phyloP scores from a whole-genome alignment of 495 filamentous ascomycete genomes.

The Cercophora newfieldiana region DNA sequence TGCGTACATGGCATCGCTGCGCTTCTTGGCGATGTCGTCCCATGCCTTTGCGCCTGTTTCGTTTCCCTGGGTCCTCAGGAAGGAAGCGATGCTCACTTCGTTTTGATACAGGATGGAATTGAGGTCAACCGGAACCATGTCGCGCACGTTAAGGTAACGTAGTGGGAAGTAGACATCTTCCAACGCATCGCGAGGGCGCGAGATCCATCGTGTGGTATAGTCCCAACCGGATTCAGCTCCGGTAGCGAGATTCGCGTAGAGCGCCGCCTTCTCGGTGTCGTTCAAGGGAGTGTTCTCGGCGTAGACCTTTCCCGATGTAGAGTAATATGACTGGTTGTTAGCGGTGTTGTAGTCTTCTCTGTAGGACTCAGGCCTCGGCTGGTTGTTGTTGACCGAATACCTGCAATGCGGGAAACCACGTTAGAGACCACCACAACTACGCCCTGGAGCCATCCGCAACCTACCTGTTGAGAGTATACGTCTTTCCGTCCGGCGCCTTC shows the following conservation, averaged over 20 bases:
- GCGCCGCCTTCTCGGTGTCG: constrained; percentile 37
- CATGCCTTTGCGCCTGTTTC: constrained; percentile 33
- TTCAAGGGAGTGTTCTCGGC: constrained; percentile 42
- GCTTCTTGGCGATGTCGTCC: constrained; percentile 33
- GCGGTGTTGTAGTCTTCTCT: constrained; percentile 49
- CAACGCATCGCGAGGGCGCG: constrained; percentile 44
- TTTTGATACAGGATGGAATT: constrained; percentile 54
- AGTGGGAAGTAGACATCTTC: constrained; percentile 52
- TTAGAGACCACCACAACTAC: background rate
- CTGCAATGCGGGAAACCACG: constrained; percentile 20
- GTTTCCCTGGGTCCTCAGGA: constrained; percentile 38
- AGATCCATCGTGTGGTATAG: constrained; percentile 44
- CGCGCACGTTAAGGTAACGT: constrained; percentile 45
- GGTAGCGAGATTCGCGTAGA: constrained; percentile 49
- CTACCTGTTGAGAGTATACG: constrained; percentile 44
- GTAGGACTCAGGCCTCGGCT: constrained; percentile 53
- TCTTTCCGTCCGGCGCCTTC: constrained; percentile 32
- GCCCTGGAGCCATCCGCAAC: constrained; percentile 5
- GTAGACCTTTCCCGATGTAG: constrained; percentile 48
- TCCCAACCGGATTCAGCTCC: constrained; percentile 55
- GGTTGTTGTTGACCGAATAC: constrained; percentile 48
- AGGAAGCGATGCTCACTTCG: constrained; percentile 43
- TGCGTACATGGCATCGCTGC: constrained; percentile 46
- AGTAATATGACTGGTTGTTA: constrained; percentile 49
- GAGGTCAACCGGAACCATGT: constrained; percentile 47